phyloP scores from a whole-genome alignment of 2,329 filamentous ascomycete species.

The Chalaropsis ovoidea region DNA sequence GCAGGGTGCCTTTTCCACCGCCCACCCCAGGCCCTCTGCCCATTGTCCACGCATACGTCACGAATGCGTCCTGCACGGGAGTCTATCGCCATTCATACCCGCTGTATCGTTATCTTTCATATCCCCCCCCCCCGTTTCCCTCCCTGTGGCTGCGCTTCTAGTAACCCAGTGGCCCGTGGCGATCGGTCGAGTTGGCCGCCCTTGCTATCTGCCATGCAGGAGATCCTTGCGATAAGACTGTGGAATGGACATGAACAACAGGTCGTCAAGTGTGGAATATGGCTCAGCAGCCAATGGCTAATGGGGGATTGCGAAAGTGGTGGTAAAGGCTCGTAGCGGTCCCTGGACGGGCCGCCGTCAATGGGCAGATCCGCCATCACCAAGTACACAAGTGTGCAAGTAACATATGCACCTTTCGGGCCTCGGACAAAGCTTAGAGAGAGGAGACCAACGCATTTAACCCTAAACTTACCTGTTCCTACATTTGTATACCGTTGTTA shows the following conservation, averaged over 20 bases:
- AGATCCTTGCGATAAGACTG: neutral
- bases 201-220: neutral
- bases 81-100: neutral
- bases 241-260: neutral
- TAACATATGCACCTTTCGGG: neutral
- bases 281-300: neutral
- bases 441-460: too few relatives aligned
- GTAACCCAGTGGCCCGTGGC: neutral
- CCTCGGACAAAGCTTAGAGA: neutral
- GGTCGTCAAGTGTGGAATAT: neutral
- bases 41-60: neutral
- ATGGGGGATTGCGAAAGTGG: neutral
- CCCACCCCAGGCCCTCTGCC: neutral
- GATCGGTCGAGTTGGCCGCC: neutral
- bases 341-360: neutral
- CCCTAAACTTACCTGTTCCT: too few relatives aligned
- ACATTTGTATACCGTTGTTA: too few relatives aligned
- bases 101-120: conserved; percentile 1
- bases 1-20: neutral
- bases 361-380: neutral
- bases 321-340: neutral
- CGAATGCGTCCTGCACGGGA: neutral
- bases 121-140: too few relatives aligned
- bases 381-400: too few relatives aligned
- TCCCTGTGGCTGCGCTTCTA: neutral